Evolutionary conservation across 768 basidiomycete genomes (phyloP).

Genomic region (Lentinula aciculospora): DNA sequence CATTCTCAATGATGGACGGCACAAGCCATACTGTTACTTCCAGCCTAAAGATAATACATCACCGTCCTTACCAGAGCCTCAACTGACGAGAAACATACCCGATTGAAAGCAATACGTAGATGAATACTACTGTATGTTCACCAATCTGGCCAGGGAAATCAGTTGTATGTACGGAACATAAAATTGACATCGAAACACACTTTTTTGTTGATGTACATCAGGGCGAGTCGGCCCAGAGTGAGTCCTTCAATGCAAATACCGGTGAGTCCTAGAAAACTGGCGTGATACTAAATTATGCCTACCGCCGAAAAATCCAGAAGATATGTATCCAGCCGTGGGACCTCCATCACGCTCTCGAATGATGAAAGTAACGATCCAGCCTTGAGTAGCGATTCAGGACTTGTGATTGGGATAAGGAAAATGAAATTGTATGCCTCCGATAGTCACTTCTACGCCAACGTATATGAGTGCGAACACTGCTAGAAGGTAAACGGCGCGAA

Average conservation of each 20-base stretch:
- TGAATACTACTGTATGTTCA: constrained; percentile 23
- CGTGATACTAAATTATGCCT: background rate
- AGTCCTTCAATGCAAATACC: constrained; percentile 25
- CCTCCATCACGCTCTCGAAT: constrained; percentile 31
- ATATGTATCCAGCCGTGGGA: constrained; percentile 33
- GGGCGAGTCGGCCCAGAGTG: constrained; percentile 44
- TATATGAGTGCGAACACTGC: constrained; percentile 35
- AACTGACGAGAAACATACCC: constrained; percentile 14
- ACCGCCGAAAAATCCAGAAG: constrained; percentile 21
- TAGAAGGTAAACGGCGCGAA: constrained; percentile 29
- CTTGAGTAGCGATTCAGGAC: constrained; percentile 11
- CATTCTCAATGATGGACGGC: constrained; percentile 43
- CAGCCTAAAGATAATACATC: constrained; percentile 21
- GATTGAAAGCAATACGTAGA: constrained; percentile 28
- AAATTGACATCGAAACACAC: constrained; percentile 14
- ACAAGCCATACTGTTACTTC: constrained; percentile 51
- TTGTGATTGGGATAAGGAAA: background rate
- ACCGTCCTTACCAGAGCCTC: background rate
- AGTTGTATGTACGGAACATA: background rate
- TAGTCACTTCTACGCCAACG: constrained; percentile 36
- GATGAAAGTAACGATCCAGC: constrained; percentile 43
- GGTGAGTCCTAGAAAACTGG: background rate
- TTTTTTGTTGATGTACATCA: constrained; percentile 45
- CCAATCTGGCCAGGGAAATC: constrained; percentile 19
- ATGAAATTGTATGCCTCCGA: constrained; percentile 25